Evolutionary conservation across 2,329 filamentous ascomycete species (phyloP), one percentile per base, ranked within the genome.

Genomic region (Alternaria viburni): DNA sequence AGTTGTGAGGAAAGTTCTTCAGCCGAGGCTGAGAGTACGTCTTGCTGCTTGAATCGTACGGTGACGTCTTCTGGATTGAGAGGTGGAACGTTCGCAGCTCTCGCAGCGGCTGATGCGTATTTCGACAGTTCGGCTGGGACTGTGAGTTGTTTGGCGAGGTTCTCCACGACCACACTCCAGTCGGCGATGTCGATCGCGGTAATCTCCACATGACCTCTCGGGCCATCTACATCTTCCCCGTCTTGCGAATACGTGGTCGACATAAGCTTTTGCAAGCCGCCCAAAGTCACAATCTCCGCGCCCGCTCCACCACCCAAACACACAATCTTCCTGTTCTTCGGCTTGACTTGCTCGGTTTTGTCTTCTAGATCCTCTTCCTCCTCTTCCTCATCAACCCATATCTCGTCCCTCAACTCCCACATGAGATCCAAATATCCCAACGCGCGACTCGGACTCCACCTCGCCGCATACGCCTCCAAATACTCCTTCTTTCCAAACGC

Each of bases 361-460:
- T 3, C 51, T 10, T 26, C 46, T 6, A 11, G 47, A 25, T 43
- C 43, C 11, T 30, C 30, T 4, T 7, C 13, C 0, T 52, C 54
- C 5, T 50, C n/a, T n/a, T 51, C 55, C 9, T 56, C 26, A 8
- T 47, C 51, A 19, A 57, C 23, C 32, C 57, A 58, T 6, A 64
- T 11, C 52, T 74, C 65, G 9, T 76, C 69, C 45, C 70, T 69
- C 68, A 82, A 58, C 73, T 80, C 65, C 64, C 71, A 75, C 23
- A 90, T 84, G 15, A 90, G 76, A n/a, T 86, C 83, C n/a, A 88
- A 84, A 80, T 98, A 98, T 66, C 90, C 93, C 56, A 98, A 82
- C 0, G 93, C 91, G 57, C 96, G 86, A 56, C 91, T 91, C 2
- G 95, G 92, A 79, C 93, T 97, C 94, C 95, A 99, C 71, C 96